phyloP scores from a whole-genome alignment of 495 filamentous ascomycete species.

The Cetradonia linearis region DNA sequence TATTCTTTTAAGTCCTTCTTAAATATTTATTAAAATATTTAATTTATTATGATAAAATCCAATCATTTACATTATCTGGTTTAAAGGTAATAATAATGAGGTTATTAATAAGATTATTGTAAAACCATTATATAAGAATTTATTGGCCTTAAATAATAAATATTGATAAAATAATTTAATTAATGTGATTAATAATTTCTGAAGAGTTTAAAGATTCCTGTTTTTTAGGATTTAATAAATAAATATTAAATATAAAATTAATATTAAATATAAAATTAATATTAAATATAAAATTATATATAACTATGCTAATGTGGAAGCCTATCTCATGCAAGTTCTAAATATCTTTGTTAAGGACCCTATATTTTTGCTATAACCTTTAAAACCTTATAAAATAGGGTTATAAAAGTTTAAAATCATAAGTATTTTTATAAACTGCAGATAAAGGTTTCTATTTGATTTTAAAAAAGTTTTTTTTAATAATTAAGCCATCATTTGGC shows the following conservation, averaged over 20 bases:
- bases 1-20: no score
- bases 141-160: background rate
- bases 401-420: slow-evolving; percentile 2
- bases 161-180: background rate
- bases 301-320: background rate
- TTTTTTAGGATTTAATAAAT: background rate
- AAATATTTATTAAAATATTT: background rate
- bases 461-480: background rate
- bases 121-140: background rate
- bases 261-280: no score
- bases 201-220: background rate
- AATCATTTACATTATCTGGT: background rate
- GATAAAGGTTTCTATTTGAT: background rate
- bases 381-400: background rate
- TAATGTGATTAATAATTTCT: background rate
- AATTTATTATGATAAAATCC: background rate
- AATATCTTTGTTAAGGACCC: background rate
- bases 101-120: background rate
- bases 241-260: background rate
- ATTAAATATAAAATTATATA: background rate
- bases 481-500: slow-evolving; percentile 6
- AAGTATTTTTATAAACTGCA: background rate
- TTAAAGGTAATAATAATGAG: background rate
- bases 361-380: background rate
- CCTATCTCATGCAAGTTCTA: slow-evolving; percentile 2